These are phyloP conservation scores for Beauveria medogensis DNA, from an alignment of 2,329 filamentous ascomycete genomes.

Conservation along the genomic window DNA sequence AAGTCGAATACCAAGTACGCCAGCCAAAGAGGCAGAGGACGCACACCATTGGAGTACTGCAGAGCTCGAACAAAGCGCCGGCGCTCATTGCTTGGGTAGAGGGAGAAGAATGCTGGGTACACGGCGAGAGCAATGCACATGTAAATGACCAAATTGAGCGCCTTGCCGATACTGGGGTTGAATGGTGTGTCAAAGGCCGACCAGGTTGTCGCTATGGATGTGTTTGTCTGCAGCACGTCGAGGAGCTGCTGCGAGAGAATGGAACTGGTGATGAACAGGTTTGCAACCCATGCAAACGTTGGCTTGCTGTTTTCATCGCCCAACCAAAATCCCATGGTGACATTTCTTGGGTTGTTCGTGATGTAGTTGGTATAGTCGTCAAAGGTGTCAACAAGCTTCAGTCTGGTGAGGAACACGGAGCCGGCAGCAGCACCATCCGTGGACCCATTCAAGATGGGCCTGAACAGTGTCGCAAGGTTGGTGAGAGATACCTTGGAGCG, in stretches of 20 bases:
- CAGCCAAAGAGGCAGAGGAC: conserved; percentile 73
- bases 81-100: conserved; percentile 83
- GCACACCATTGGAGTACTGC: conserved; percentile 87
- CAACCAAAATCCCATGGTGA: conserved; percentile 72
- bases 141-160: conserved; percentile 73
- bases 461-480: conserved; percentile 26
- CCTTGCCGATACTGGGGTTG: conserved; percentile 58
- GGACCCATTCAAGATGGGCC: conserved; percentile 30
- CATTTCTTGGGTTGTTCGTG: conserved; percentile 50
- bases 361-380: conserved; percentile 63
- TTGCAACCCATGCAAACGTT: conserved; percentile 63
- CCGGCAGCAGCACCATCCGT: conserved; percentile 16
- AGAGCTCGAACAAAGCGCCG: conserved; percentile 71
- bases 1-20: conserved; percentile 80
- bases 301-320: conserved; percentile 51
- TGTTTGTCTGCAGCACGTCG: conserved; percentile 57
- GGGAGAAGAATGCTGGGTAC: conserved; percentile 77
- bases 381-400: conserved; percentile 54
- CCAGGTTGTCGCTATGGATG: conserved; percentile 63
- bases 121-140: conserved; percentile 69
- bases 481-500: conserved; percentile 28
- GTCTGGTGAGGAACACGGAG: conserved; percentile 16
- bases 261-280: conserved; percentile 47
- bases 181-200: conserved; percentile 70
- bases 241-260: conserved; percentile 59